phyloP scores from a whole-genome alignment of 139 green algal species.

The Haematococcus lacustris region DNA sequence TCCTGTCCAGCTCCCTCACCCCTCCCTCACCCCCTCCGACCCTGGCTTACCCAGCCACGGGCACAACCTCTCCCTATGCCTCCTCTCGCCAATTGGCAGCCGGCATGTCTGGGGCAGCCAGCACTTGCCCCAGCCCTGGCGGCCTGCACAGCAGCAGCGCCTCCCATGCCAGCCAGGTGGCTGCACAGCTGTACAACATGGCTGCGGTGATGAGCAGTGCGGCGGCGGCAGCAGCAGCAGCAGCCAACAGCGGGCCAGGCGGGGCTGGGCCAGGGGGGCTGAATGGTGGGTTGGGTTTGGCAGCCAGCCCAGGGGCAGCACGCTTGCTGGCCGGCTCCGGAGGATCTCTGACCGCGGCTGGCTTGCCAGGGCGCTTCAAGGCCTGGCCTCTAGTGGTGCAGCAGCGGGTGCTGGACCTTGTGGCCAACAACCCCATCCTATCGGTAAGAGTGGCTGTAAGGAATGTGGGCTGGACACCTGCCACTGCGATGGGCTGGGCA shows the following conservation, averaged over 20 bases:
- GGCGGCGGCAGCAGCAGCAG: neutral
- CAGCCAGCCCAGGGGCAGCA: neutral
- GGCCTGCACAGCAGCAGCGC: too few species aligned
- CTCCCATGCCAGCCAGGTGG: too few species aligned
- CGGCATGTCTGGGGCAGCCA: too few species aligned
- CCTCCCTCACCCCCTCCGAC: too few species aligned
- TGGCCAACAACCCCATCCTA: slow-evolving; percentile 7
- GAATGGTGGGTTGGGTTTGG: neutral
- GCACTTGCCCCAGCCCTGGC: too few species aligned
- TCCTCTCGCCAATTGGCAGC: too few species aligned
- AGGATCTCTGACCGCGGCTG: too few species aligned
- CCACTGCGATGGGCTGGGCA: neutral
- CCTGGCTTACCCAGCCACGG: too few species aligned
- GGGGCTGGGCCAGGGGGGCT: neutral
- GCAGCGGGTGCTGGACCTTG: slow-evolving; percentile 7
- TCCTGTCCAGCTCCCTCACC: too few species aligned
- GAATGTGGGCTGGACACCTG: neutral
- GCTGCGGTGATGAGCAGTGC: neutral
- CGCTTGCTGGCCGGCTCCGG: too few species aligned
- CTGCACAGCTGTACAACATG: neutral
- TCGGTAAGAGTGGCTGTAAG: neutral
- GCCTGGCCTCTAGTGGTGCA: slow-evolving; percentile 11
- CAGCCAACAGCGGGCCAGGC: neutral
- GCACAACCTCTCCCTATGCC: too few species aligned
- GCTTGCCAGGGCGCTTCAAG: slow-evolving; percentile 14